Evolutionary conservation across 2,329 filamentous ascomycete genomes (phyloP).

Genomic region (Drechslera avenae): DNA sequence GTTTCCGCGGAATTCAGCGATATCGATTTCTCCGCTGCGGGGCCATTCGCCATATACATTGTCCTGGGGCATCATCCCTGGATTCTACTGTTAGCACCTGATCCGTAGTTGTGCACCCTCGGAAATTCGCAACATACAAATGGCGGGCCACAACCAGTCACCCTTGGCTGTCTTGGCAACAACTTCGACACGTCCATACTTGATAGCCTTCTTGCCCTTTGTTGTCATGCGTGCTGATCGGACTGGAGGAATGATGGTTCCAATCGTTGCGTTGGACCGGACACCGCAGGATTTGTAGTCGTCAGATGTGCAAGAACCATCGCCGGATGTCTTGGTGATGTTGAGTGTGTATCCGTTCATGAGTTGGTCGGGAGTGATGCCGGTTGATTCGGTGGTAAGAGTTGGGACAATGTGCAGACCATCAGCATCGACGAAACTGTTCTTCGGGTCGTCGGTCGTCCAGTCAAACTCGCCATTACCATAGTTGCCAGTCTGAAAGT

Average conservation of each 20-base stretch:
- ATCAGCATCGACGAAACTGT: conserved; percentile 72
- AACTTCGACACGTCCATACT: conserved; percentile 80
- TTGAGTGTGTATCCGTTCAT: conserved; percentile 52
- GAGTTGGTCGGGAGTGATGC: conserved; percentile 68
- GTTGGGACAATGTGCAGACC: conserved; percentile 76
- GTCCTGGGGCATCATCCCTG: conserved; percentile 63
- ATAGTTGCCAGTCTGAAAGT: conserved; percentile 63
- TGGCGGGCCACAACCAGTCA: conserved; percentile 87
- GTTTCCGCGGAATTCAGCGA: conserved; percentile 79
- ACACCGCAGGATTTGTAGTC: conserved; percentile 66
- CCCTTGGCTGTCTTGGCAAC: conserved; percentile 74
- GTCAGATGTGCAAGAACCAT: conserved; percentile 70
- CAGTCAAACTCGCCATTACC: conserved; percentile 73
- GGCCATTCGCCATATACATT: conserved; percentile 78
- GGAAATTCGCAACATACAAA: conserved; percentile 58
- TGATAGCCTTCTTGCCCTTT: conserved; percentile 71
- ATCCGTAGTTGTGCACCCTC: too few relatives aligned
- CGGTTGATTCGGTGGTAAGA: conserved; percentile 68
- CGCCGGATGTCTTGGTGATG: conserved; percentile 32
- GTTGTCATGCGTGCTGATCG: conserved; percentile 79
- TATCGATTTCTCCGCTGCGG: conserved; percentile 79
- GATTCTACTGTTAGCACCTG: conserved; percentile 34
- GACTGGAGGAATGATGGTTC: conserved; percentile 74
- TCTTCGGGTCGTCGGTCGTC: conserved; percentile 73
- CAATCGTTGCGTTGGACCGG: conserved; percentile 74